A percentile compares a stretch with the other conserved stretches of the same genome.
phyloP scores from a whole-genome alignment of 805 yeast genomes.

The Zygosaccharomyces kombuchaensis region DNA sequence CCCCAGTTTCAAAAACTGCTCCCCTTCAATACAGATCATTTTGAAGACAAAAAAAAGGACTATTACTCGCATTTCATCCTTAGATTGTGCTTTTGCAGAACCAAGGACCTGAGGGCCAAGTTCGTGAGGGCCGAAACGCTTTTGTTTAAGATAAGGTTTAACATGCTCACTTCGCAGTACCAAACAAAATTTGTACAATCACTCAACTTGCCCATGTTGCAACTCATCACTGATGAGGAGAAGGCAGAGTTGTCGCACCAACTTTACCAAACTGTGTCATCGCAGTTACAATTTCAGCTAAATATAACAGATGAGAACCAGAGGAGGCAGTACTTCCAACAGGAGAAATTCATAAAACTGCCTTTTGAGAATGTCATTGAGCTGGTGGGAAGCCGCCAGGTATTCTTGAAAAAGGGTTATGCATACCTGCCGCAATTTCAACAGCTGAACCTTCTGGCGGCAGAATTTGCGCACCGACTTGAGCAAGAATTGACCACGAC shows the following conservation, averaged over 20 bases:
- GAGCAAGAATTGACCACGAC: slow-evolving; percentile 55
- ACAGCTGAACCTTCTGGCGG: slow-evolving; percentile 65
- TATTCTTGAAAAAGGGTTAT: slow-evolving; percentile 60
- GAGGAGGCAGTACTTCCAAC: slow-evolving; percentile 45
- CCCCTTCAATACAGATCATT: slow-evolving; percentile 47
- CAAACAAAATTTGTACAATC: slow-evolving; percentile 65
- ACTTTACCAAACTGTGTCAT: slow-evolving; percentile 52
- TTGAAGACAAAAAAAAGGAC: slow-evolving; percentile 75
- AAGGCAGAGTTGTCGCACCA: slow-evolving; percentile 45
- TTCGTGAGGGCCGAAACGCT: slow-evolving; percentile 73
- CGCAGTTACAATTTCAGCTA: slow-evolving; percentile 34
- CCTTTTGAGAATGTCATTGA: slow-evolving; percentile 85
- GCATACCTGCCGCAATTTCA: slow-evolving; percentile 83
- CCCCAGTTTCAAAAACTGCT: slow-evolving; percentile 61
- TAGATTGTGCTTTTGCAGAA: slow-evolving; percentile 83
- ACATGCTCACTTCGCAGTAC: slow-evolving; percentile 56
- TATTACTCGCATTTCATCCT: slow-evolving; percentile 88
- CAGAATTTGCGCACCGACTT: slow-evolving; percentile 59
- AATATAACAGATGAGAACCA: slow-evolving; percentile 43
- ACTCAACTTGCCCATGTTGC: slow-evolving; percentile 63
- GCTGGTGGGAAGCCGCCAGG: slow-evolving; percentile 67
- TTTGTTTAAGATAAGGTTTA: slow-evolving; percentile 70
- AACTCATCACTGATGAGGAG: slow-evolving; percentile 60
- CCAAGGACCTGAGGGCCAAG: slow-evolving; percentile 74
- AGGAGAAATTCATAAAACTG: slow-evolving; percentile 71